These are phyloP conservation scores for Fusarium coffeatum DNA, from an alignment of 2,329 filamentous ascomycete genomes.

Conservation along the genomic window DNA sequence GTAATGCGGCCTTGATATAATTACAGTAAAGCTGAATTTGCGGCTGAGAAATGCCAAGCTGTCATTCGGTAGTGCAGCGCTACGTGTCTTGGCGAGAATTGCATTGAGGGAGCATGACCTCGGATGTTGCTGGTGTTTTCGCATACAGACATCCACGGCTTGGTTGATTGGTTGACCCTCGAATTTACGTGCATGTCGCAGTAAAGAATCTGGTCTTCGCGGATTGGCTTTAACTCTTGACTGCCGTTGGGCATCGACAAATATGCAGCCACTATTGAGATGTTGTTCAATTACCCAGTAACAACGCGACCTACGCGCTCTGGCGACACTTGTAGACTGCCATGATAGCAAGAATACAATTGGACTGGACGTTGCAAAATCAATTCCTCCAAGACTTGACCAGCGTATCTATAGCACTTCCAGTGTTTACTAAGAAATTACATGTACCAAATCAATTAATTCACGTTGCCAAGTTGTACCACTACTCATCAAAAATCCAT, in stretches of 20 bases:
- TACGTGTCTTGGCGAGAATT: neutral
- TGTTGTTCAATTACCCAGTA: neutral
- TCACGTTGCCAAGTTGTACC: accelerated
- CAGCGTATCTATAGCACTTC: neutral
- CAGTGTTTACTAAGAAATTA: accelerated
- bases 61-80: neutral
- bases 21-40: neutral
- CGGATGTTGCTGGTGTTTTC: neutral
- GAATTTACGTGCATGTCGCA: neutral
- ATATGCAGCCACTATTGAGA: neutral
- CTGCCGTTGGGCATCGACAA: accelerated
- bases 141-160: neutral
- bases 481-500: neutral
- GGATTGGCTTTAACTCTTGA: too few relatives aligned
- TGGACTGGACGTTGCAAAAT: too few relatives aligned
- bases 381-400: too few relatives aligned
- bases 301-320: neutral
- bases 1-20: neutral
- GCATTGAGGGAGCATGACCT: accelerated
- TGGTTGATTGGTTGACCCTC: neutral
- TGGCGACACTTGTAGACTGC: neutral
- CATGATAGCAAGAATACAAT: too few relatives aligned
- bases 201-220: accelerated
- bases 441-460: neutral
- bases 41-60: neutral